These are phyloP conservation scores for Neurospora cerealis DNA, from an alignment of 495 filamentous ascomycete genomes.

Conservation along the genomic window DNA sequence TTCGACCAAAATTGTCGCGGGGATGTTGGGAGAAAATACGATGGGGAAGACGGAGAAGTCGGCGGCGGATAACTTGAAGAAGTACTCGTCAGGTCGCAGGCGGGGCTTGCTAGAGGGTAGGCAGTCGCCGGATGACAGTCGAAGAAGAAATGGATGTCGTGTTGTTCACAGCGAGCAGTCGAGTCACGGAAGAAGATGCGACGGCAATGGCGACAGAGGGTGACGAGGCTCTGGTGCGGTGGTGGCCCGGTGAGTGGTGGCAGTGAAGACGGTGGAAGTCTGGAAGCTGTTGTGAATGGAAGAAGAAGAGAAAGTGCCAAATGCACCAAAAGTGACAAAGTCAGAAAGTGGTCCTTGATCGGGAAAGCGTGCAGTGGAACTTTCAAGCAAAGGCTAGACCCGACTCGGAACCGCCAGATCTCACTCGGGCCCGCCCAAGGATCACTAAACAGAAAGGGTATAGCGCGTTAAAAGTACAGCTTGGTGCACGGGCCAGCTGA, in stretches of 20 bases:
- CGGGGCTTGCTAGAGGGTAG: not conserved
- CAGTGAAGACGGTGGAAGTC: not conserved
- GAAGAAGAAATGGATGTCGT: not conserved
- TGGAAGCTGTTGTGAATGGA: not conserved
- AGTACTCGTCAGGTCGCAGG: not conserved
- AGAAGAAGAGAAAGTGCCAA: not conserved
- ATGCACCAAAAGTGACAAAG: not conserved
- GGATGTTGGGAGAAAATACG: not conserved
- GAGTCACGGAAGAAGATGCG: not conserved
- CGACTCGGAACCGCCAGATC: not conserved
- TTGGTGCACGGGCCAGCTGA: not conserved
- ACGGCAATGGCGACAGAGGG: not conserved
- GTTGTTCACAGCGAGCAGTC: not conserved
- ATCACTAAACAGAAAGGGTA: not conserved
- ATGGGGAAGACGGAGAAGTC: not conserved
- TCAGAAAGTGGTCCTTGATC: not conserved
- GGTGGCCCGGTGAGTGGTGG: not conserved
- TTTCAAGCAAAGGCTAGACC: not conserved
- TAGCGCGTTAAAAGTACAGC: not conserved
- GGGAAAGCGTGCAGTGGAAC: not conserved
- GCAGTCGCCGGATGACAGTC: not conserved
- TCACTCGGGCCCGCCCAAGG: not conserved
- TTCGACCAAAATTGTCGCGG: not conserved
- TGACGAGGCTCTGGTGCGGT: not conserved
- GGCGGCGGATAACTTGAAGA: not conserved